Percentiles rank a stretch among this genome's conserved stretches.
Conservation (phyloP, 306 rosid genomes). For the Cucumis melo region DNA sequence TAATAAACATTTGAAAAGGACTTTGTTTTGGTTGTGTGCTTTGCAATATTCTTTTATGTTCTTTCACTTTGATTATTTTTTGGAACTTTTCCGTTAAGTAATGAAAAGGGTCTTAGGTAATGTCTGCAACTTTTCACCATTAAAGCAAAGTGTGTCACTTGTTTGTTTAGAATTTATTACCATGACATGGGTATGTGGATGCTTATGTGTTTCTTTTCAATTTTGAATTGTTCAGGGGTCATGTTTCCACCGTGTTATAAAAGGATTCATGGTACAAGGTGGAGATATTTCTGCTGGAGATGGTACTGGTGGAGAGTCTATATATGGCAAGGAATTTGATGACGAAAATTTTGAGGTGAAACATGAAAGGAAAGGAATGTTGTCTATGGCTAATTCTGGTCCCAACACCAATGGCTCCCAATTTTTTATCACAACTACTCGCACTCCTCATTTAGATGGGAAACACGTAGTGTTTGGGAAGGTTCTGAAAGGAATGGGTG, state of each 20-base stretch:
- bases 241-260: constrained; percentile 61
- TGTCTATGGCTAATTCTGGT: constrained; percentile 86
- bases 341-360: constrained; percentile 79
- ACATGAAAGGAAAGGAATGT: constrained; percentile 93
- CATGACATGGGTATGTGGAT: neutral
- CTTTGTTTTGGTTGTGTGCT: neutral
- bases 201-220: neutral
- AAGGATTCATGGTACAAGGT: constrained; percentile 81
- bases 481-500: constrained; percentile 84
- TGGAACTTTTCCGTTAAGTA: neutral
- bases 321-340: constrained; percentile 68
- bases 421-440: constrained; percentile 71
- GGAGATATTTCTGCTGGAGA: constrained; percentile 92
- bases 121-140: neutral
- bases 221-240: constrained; percentile 36
- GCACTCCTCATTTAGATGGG: constrained; percentile 76
- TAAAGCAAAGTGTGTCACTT: neutral
- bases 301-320: constrained; percentile 89
- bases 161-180: neutral
- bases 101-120: neutral
- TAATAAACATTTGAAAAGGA: neutral
- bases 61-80: neutral
- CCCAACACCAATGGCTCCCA: constrained; percentile 80
- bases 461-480: constrained; percentile 88
- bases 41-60: neutral